Base-by-base conservation (phyloP, 2,329 filamentous ascomycete genomes). In the Alternaria atra region DNA sequence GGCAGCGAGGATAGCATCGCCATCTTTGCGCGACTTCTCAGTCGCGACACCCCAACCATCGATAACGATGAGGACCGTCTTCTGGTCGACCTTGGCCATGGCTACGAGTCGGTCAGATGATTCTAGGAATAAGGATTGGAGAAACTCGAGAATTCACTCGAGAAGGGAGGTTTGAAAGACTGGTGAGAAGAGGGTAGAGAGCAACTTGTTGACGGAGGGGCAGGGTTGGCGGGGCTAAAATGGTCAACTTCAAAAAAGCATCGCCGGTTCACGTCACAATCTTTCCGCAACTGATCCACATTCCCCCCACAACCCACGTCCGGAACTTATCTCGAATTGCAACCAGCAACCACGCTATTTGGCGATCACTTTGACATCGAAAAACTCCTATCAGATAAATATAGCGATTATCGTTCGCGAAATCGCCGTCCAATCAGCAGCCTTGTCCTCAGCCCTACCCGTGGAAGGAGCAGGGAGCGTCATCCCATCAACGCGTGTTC, bases 11-110 rank as follows among this genome's bases (percentile, higher is more conserved):
- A 99, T 98, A 77, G 95, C 95, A 84, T 99, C 94, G 81, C 95
- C 94, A 81, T 97, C 81, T 75, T 92, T 91, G 74, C 91, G 91
- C 58, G 93, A 96, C 60, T 89, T 83, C 69, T 90, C 90, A 66
- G 89, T 89, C 73, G 94, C 88, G 74, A 98, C 88, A 77, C 95
- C 95, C 95, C 95, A 99, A 77, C 95, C 95, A 84, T 99, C 95
- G 85, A 99, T 99, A 83, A 98, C 95, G 87, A 99, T 91, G 73
- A 92, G 84, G 66, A 88, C 89, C 66, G 86, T 85, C 80, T 91
- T 91, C 65, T 91, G 87, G 76, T 91, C 86, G 77, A 90, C 87
- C 75, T 88, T 83, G 65, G 84, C 84, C 89, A 91, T 91, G 68
- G 77, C 84, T 80, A 70, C 66, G 61, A 59, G 53, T 23, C 62